Evolutionary conservation across 2,329 filamentous ascomycete species (phyloP).

Genomic region (Knoxdaviesia capensis): DNA sequence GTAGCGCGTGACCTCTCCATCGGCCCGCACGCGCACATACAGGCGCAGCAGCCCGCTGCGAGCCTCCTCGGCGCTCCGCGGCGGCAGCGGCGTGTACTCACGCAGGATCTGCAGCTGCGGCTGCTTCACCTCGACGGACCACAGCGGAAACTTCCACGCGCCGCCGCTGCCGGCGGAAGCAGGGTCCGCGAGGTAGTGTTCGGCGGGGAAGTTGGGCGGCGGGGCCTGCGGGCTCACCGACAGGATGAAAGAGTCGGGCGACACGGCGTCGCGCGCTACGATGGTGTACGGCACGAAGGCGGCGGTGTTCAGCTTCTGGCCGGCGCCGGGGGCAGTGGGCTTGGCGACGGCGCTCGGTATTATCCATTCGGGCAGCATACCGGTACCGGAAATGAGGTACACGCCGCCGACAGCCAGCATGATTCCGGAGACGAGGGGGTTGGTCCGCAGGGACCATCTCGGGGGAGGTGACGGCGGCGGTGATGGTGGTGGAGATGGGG

Average conservation of each 20-base stretch:
- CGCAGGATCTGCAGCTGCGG: slow-evolving; percentile 82
- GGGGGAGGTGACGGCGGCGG: too few species aligned
- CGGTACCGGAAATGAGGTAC: too few species aligned
- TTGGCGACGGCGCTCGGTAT: not conserved
- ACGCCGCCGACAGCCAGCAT: too few species aligned
- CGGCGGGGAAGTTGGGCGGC: slow-evolving; percentile 10
- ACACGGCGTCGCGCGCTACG: slow-evolving; percentile 37
- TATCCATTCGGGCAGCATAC: too few species aligned
- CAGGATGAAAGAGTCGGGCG: slow-evolving; percentile 48
- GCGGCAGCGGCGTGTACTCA: slow-evolving; percentile 75
- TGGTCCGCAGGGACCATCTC: too few species aligned
- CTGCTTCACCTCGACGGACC: slow-evolving; percentile 87
- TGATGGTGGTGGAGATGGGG: too few species aligned
- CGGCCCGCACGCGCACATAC: slow-evolving; percentile 56
- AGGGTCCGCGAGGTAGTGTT: slow-evolving; percentile 1
- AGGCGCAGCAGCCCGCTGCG: slow-evolving; percentile 38
- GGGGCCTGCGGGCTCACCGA: slow-evolving; percentile 28
- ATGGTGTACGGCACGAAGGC: slow-evolving; percentile 49
- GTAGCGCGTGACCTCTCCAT: slow-evolving; percentile 75
- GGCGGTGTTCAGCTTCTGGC: slow-evolving; percentile 28
- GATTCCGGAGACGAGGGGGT: too few species aligned
- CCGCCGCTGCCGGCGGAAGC: slow-evolving; percentile 5
- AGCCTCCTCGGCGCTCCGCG: slow-evolving; percentile 12
- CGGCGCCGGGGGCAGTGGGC: not conserved
- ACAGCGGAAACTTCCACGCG: slow-evolving; percentile 36